Evolutionary conservation across 148 eudicot genomes (phyloP), one percentile per base, ranked within the genome.

Genomic region (Hydrangea macrophylla): DNA sequence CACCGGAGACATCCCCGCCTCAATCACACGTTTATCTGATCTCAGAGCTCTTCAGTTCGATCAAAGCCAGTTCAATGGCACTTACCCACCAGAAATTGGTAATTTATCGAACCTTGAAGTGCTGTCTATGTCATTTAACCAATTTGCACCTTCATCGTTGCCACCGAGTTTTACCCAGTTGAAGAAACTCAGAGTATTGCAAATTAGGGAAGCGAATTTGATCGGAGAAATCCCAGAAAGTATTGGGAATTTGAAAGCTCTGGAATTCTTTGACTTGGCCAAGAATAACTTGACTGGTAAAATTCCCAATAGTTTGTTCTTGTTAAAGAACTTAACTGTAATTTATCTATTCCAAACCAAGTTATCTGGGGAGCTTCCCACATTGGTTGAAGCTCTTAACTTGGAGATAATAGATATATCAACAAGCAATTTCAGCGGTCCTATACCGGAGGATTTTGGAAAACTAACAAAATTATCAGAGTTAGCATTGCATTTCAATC

Each of bases 1-100:
- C 48, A 54, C 73, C 60, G 77, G 77, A 3, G 73, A 62, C n/a
- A 62, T 74, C 3, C 73, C 78, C 23, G 8, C 56, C 20, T 9
- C 62, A 11, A 74, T 74, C 12, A 71, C 71, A 18, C 13, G 12
- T 11, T 60, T 68, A 11, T 25, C 72, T 20, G 58, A 55, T 28
- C 62, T 74, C 42, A 40, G 27, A 22, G 15, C 8, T 40, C 55
- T 74, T 4, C 8, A 35, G 8, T 22, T 57, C 30, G 3, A 11
- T 28, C 12, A 0, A 4, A 27, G 30, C n/a, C 5, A 15, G 36
- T 57, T 57, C 25, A 57, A 57, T 3, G 57, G 57, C 26, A 22
- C 57, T 54, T 54, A 22, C 57, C 57, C 57, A 4, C 27, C 57
- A 12, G 57, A 54, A 23, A 54, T 54, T 8, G 57, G 57, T 12